Evolutionary conservation across 495 filamentous ascomycete genomes (phyloP).

Genomic region (Penicillium riverlandense): DNA sequence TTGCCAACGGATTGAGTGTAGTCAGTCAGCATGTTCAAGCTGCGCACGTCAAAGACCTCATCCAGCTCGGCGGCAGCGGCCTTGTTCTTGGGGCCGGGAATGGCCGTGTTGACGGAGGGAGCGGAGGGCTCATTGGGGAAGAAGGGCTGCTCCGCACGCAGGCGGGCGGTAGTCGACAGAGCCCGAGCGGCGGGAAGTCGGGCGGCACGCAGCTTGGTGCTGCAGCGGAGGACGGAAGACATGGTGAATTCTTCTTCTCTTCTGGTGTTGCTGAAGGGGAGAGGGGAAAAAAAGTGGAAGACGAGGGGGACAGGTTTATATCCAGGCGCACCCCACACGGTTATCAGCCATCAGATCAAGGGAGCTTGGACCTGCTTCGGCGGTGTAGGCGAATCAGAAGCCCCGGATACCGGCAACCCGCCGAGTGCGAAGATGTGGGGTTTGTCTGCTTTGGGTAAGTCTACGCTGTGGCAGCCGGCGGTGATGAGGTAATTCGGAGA

Average conservation of each 20-base stretch:
- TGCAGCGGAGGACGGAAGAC: constrained; percentile 38
- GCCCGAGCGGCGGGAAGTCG: constrained; percentile 31
- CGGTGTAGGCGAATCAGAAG: no score
- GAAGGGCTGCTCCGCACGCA: constrained; percentile 46
- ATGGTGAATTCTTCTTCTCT: constrained; percentile 21
- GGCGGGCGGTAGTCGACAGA: constrained; percentile 34
- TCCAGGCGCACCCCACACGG: no score
- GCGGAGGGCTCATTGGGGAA: constrained; percentile 68
- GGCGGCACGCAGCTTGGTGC: constrained; percentile 31
- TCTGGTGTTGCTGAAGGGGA: no score
- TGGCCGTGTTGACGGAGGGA: constrained; percentile 66
- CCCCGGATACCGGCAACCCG: no score
- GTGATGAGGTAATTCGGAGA: no score
- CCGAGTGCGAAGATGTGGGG: no score
- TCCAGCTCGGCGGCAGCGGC: constrained; percentile 65
- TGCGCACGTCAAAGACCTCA: constrained; percentile 87
- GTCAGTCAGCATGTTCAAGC: constrained; percentile 86
- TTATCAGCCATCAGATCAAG: no score
- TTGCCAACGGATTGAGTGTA: constrained; percentile 62
- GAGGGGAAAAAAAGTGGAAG: background rate
- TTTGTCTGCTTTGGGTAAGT: no score
- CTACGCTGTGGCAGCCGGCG: no score
- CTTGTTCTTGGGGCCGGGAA: constrained; percentile 76
- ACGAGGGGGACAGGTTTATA: background rate
- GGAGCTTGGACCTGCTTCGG: no score